phyloP scores from a whole-genome alignment of 176 grass and related monocot genomes.

The Juncus inflexus region DNA sequence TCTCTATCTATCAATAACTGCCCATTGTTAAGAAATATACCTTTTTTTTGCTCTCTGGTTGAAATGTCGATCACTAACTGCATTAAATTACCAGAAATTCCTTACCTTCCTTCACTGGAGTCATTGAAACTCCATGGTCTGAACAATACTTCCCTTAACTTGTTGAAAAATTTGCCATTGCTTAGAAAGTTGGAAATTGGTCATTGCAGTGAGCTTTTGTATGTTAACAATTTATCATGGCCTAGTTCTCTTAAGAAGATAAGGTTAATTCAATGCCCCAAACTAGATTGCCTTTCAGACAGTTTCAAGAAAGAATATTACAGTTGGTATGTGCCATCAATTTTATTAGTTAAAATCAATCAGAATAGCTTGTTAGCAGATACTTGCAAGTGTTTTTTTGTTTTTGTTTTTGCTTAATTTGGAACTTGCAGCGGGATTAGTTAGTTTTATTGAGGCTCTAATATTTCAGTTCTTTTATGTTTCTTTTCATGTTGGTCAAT shows the following conservation, averaged over 20 bases:
- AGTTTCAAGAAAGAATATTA: too few species aligned
- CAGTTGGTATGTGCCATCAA: too few species aligned
- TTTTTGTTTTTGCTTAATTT: too few species aligned
- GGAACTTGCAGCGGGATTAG: too few species aligned
- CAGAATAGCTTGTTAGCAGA: too few species aligned
- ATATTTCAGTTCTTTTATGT: too few species aligned
- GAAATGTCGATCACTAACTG: slow-evolving; percentile 23
- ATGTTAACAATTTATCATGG: neutral
- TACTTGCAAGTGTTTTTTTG: too few species aligned
- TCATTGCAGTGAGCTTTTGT: slow-evolving; percentile 20
- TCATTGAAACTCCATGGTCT: slow-evolving; percentile 27
- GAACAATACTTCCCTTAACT: slow-evolving; percentile 16
- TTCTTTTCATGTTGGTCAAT: too few species aligned
- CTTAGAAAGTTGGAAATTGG: slow-evolving; percentile 34
- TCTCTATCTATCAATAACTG: slow-evolving; percentile 29
- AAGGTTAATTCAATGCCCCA: slow-evolving; percentile 26
- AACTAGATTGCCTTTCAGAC: slow-evolving; percentile 7
- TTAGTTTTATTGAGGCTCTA: too few species aligned
- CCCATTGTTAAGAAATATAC: slow-evolving; percentile 17
- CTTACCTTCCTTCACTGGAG: slow-evolving; percentile 18
- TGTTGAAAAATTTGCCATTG: neutral
- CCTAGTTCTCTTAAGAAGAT: slow-evolving; percentile 20
- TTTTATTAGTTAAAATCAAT: too few species aligned
- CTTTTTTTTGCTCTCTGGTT: slow-evolving; percentile 2
- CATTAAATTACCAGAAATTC: slow-evolving; percentile 23